Evolutionary conservation across 257 asterid species (phyloP), one percentile per base, ranked within the genome.

Genomic region (Nicotiana paniculata): DNA sequence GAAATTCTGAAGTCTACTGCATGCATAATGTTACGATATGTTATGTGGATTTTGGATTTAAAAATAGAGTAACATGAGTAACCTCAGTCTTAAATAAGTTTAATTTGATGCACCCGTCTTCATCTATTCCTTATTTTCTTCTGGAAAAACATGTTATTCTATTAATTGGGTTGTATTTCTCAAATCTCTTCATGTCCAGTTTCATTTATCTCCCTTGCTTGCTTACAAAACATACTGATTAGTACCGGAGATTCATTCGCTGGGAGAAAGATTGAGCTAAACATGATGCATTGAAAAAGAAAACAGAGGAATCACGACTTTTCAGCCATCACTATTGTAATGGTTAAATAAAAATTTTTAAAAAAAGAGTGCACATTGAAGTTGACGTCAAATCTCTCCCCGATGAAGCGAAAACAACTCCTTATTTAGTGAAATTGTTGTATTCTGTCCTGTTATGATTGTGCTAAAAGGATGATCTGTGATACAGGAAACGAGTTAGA

Each of bases 401-500:
- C 48, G 79, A 8, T 74, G 62, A 74, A 74, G 51, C 26, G 26
- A 26, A 18, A 6, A 72, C 6, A 3, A 13, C 0, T 32, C 30
- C 77, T 21, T 43, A 43, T 72, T 12, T 72, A 3, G 37, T 57
- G 21, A 46, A 72, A 72, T 72, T 72, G 35, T 11, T 24, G 28
- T 7, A 46, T 48, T 74, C 39, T 13, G 51, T 1, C 43, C 13
- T 74, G 16, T 26, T 74, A 26, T 26, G 43, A 48, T 62, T 26
- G 2, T 48, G 26, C 15, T 12, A 61, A 79, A 28, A 61, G 35
- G 28, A 39, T 82, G 43, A 61, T 12, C 21, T 78, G 75, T 30
- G 21, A 81, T 88, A 87, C 91, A 95, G 98, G 99, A 82, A 67
- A 86, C 18, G 98, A 95, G 85, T 85, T 93, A 88, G 97, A 93